A percentile compares a stretch with the other conserved stretches of the same genome.
phyloP scores from a whole-genome alignment of 2,329 filamentous ascomycete species.

The Alternaria panax region DNA sequence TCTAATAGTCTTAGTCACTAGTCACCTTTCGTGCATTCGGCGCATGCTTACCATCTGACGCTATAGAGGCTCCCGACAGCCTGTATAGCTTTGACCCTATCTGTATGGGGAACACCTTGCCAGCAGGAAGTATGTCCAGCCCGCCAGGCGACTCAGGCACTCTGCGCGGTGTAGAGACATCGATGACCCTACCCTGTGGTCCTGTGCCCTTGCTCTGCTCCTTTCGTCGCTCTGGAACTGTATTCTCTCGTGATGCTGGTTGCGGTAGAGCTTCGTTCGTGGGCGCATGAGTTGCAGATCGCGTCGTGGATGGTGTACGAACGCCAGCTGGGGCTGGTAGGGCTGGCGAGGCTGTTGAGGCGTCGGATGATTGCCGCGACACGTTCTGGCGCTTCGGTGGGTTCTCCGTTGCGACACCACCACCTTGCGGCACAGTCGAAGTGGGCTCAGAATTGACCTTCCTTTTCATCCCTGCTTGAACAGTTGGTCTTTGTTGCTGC shows the following conservation, averaged over 20 bases:
- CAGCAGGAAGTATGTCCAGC: constrained; percentile 66
- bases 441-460: constrained; percentile 45
- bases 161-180: constrained; percentile 43
- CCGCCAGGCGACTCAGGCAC: constrained; percentile 37
- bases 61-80: constrained; percentile 73
- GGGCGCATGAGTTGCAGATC: constrained; percentile 21
- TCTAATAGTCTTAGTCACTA: constrained; percentile 63
- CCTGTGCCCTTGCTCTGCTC: constrained; percentile 44
- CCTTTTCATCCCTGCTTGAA: constrained; percentile 47
- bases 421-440: constrained; percentile 35
- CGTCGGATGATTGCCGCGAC: constrained; percentile 43
- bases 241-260: constrained; percentile 18
- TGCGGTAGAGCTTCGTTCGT: constrained; percentile 25
- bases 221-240: constrained; percentile 31
- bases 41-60: constrained; percentile 69
- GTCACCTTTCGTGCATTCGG: constrained; percentile 1
- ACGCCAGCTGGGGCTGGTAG: constrained; percentile 24
- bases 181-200: constrained; percentile 43
- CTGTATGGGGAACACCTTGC: constrained; percentile 75
- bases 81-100: constrained; percentile 74
- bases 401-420: constrained; percentile 25
- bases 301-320: constrained; percentile 31
- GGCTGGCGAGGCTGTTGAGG: constrained; percentile 36
- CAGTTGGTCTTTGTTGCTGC: constrained; percentile 25
- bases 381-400: constrained; percentile 44